Base-by-base conservation (phyloP, 1,284 basidiomycete species). In the Boletellus deceptivus region DNA sequence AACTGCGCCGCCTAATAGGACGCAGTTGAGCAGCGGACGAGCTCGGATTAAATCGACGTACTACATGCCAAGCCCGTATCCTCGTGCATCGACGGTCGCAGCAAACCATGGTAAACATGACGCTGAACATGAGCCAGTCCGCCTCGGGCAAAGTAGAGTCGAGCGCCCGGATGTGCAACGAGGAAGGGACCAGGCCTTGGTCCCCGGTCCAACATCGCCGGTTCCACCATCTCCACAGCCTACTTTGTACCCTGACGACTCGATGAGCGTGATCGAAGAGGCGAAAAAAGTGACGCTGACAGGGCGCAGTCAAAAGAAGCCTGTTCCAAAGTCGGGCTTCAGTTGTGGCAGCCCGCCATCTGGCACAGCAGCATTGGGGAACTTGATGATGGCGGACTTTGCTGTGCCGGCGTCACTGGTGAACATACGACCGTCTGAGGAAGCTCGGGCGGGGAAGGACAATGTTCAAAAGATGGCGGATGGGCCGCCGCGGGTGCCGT, bases 401-500 rank as follows among this genome's bases (percentile, higher is more conserved):
- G 71, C 73, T 36, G 74, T 50, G 43, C 72, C 60, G 24, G 65
- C 65, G 38, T 70, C 67, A n/a, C 39, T 70, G 53, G 67, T 70
- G 10, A 68, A 67, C 44, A 66, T 70, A 47, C 59, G 61, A 6
- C 55, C 66, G 1, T 59, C 27, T 2, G 68, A 70, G 52, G 64
- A 51, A 13, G 55, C 55, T 2, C 59, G 56, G 16, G 44, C 53
- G 29, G 50, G 40, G 35, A 67, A 58, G 55, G 55, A 53, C 52
- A 64, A 27, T 16, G 43, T 58, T 7, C 66, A 72, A n/a, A 61
- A 58, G 46, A 70, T 68, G 49, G 75, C 76, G 49, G 84, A 86
- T 60, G 79, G 74, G 60, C 84, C 86, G n/a, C 87, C 87, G 14
- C 77, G 84, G 1, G 86, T 89, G 22, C 87, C 87, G 4, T 85